Percentiles rank a stretch among this genome's conserved stretches.
These are phyloP conservation scores for Tuber melanosporum DNA, from an alignment of 495 filamentous ascomycete genomes.

Conservation along the genomic window DNA sequence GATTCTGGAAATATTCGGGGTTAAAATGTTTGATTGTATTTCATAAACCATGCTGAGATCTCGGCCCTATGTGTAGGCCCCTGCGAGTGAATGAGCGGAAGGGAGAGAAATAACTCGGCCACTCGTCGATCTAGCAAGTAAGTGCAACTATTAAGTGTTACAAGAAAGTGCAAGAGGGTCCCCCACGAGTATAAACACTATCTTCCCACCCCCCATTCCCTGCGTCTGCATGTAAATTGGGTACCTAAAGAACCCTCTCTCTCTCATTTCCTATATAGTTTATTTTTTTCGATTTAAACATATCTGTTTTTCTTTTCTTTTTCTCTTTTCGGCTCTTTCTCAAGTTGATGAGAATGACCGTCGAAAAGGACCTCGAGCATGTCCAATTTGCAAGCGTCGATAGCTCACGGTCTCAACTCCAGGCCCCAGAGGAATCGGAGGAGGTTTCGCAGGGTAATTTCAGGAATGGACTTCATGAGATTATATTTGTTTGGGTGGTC, in stretches of 20 bases:
- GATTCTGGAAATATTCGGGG: background rate
- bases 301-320: background rate
- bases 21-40: background rate
- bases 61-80: background rate
- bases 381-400: background rate
- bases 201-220: background rate
- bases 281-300: background rate
- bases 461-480: slow-evolving; percentile 30
- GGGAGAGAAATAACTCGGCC: background rate
- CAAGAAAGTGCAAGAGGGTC: background rate
- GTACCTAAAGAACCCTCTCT: background rate
- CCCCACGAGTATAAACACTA: background rate
- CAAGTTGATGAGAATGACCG: background rate
- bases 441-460: slow-evolving; percentile 16
- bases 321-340: background rate
- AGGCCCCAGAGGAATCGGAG: background rate
- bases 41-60: background rate
- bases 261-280: background rate
- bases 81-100: background rate
- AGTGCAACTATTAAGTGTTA: background rate
- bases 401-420: background rate
- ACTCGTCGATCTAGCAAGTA: background rate
- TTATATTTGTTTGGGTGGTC: slow-evolving; percentile 33
- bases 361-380: slow-evolving; percentile 17
- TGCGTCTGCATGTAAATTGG: background rate